These are phyloP conservation scores for Kandelia obovata DNA, from an alignment of 345 rosid species.

Conservation along the genomic window DNA sequence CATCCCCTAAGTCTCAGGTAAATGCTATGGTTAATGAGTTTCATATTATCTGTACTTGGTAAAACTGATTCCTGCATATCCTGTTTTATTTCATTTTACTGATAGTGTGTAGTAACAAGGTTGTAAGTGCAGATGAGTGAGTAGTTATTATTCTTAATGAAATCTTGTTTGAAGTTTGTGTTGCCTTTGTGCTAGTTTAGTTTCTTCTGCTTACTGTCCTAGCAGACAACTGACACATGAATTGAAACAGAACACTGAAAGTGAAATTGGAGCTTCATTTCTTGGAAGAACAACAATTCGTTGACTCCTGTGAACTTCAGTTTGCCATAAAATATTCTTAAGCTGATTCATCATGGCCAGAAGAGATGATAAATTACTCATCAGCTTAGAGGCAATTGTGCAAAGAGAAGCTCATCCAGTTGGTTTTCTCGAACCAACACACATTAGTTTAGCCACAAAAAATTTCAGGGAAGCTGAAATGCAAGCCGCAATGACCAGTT, in stretches of 20 bases:
- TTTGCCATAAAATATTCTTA: background rate
- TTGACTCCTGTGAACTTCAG: constrained; percentile 24
- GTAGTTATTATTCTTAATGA: background rate
- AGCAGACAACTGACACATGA: background rate
- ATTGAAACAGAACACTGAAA: constrained; percentile 60
- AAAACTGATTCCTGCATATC: background rate
- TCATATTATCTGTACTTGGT: background rate
- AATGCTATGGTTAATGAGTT: background rate
- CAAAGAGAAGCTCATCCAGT: constrained; percentile 1
- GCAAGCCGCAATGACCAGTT: too few species aligned
- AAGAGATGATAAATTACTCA: background rate
- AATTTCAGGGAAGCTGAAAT: too few species aligned
- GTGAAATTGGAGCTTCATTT: constrained; percentile 71
- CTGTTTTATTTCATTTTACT: too few species aligned
- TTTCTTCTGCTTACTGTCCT: background rate
- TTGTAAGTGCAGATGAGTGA: background rate
- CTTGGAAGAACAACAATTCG: constrained; percentile 80
- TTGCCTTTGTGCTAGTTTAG: too few species aligned
- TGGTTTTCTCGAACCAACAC: constrained; percentile 9
- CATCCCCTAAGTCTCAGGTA: constrained; percentile 95
- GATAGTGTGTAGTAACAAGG: too few species aligned
- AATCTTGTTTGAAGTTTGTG: too few species aligned
- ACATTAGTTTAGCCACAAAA: background rate
- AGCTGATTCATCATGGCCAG: background rate
- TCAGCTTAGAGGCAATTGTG: background rate